A percentile compares a stretch with the other conserved stretches of the same genome.
These are phyloP conservation scores for Oryza meridionalis DNA, from an alignment of 176 grass and related monocot genomes.

Conservation along the genomic window DNA sequence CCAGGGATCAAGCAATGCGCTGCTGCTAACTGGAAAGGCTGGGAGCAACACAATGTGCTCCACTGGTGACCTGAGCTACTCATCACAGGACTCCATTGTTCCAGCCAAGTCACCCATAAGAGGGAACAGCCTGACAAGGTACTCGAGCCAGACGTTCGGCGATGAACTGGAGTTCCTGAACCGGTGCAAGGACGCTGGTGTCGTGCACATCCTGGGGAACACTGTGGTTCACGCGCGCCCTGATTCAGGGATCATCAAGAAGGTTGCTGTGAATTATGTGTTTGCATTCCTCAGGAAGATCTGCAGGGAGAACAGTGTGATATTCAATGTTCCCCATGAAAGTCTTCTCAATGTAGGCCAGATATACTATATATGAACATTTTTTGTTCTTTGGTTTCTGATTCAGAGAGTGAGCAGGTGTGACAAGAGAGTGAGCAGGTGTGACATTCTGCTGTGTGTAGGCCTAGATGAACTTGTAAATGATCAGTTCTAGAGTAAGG, in stretches of 20 bases:
- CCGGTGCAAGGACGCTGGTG: constrained; percentile 63
- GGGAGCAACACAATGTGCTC: constrained; percentile 47
- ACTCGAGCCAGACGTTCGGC: constrained; percentile 37
- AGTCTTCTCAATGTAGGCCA: constrained; percentile 84
- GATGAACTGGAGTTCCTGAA: constrained; percentile 74
- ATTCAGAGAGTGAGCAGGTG: constrained; percentile 28
- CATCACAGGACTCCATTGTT: constrained; percentile 50
- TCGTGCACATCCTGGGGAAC: constrained; percentile 80
- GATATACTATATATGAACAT: constrained; percentile 73
- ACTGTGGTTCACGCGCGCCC: constrained; percentile 56
- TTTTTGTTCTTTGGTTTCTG: constrained; percentile 16
- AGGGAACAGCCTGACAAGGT: constrained; percentile 57
- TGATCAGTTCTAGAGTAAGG: constrained; percentile 29
- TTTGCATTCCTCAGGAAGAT: constrained; percentile 72
- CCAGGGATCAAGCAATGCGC: constrained; percentile 22
- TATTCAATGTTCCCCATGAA: constrained; percentile 81
- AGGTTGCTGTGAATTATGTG: constrained; percentile 60
- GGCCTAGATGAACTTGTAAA: constrained; percentile 45
- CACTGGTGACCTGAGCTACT: constrained; percentile 43
- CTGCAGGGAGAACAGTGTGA: constrained; percentile 74
- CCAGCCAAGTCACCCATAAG: constrained; percentile 32
- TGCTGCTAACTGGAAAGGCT: constrained; percentile 34
- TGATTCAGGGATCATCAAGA: constrained; percentile 65
- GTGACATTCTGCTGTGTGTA: constrained; percentile 14
- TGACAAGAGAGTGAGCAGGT: constrained; percentile 2